Evolutionary conservation across 2,329 filamentous ascomycete species (phyloP), one percentile per base, ranked within the genome.

Genomic region (Fusarium begoniae): DNA sequence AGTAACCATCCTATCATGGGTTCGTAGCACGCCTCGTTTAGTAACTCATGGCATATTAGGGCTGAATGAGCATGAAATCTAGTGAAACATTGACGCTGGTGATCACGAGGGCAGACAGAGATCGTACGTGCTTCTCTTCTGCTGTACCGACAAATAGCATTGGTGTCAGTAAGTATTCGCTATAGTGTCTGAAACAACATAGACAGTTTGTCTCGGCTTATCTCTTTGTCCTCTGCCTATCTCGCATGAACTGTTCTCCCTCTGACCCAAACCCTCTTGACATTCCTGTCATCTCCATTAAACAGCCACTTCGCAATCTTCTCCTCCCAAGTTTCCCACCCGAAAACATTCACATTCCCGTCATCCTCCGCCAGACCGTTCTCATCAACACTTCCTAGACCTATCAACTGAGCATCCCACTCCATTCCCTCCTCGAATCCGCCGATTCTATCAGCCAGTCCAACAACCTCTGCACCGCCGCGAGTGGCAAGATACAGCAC

Each of bases 231-330:
- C 38, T 56, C 20, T 41, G 8, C 20, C 50, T 64, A 50, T 44
- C 63, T 67, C 47, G 54, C 50, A 72, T 98, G 94, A 54, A 98
- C 96, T 81, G 97, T 82, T 72, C 90, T 85, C 6, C 96, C 96
- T 80, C 88, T 91, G 4, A 98, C 95, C 96, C 96, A 99, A 10
- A 99, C 96, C 75, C 88, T 91, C 77, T 88, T 88, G 6, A 95
- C 96, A 82, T 98, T 98, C 75, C 96, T 87, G 83, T 98, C 96
- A 85, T 98, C 95, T 0, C 96, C 96, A 74, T 90, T 93, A 83
- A 93, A 99, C 70, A 98, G 86, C 96, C 96, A 99, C 86, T 99
- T 99, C 59, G 94, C 93, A 17, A 98, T 84, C 79, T 87, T 90
- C 78, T 98, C 94, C 44, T 92, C 90, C 94, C 93, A 97, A n/a